phyloP scores from a whole-genome alignment of 2,329 filamentous ascomycete species.

The Sporothrix schenckii region DNA sequence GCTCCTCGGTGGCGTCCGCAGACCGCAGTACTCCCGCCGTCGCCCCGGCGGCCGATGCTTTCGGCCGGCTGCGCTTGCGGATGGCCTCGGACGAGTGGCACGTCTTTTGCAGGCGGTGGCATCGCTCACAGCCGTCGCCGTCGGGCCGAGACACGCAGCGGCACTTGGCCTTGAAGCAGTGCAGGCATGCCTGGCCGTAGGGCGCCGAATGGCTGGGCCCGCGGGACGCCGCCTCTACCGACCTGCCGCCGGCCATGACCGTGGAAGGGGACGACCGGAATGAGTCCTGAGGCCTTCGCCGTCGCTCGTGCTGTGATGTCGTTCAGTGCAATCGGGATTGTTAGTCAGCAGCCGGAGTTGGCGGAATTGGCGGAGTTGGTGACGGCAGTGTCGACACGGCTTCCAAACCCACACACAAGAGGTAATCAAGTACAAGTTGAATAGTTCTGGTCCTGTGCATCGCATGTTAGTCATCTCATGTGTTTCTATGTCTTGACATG shows the following conservation, averaged over 20 bases:
- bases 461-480: too few species aligned
- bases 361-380: neutral
- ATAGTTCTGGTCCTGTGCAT: too few species aligned
- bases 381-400: too few species aligned
- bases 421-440: too few species aligned
- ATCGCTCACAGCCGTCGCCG: slow-evolving; percentile 41
- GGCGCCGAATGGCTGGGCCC: slow-evolving; percentile 24
- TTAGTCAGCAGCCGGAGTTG: slow-evolving; percentile 15
- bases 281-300: neutral
- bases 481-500: neutral
- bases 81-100: slow-evolving; percentile 48
- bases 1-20: slow-evolving; percentile 37
- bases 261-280: too few species aligned
- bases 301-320: neutral
- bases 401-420: too few species aligned
- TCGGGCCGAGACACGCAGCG: slow-evolving; percentile 50
- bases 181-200: slow-evolving; percentile 29
- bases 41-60: neutral
- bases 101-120: slow-evolving; percentile 48
- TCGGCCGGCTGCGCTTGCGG: slow-evolving; percentile 44
- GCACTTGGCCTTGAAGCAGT: slow-evolving; percentile 44
- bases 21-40: neutral
- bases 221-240: neutral
- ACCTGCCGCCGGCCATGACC: neutral
- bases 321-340: neutral